These are phyloP conservation scores for Solanum hybrid DNA, from an alignment of 305 asterid genomes.

Conservation along the genomic window DNA sequence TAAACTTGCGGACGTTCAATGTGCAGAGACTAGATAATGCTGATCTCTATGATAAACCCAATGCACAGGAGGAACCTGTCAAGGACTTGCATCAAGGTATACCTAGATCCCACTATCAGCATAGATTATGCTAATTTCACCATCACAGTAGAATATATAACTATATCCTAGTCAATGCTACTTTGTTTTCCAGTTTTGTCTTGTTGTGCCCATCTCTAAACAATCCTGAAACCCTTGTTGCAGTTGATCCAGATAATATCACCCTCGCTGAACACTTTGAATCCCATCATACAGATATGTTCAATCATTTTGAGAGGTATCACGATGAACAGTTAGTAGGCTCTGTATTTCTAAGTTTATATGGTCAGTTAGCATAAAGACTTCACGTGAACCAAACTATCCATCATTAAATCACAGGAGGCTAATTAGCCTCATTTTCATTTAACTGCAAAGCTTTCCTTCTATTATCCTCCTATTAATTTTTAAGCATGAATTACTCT, in stretches of 20 bases:
- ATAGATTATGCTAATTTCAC: background rate
- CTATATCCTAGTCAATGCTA: background rate
- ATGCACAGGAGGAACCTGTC: constrained; percentile 26
- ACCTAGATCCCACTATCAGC: constrained; percentile 4
- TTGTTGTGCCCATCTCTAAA: background rate
- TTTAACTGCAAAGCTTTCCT: background rate
- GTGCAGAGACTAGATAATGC: constrained; percentile 64
- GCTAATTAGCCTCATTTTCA: background rate
- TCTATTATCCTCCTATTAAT: background rate
- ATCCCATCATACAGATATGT: constrained; percentile 29
- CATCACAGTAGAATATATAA: background rate
- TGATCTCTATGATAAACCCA: constrained; percentile 37
- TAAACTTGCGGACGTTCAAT: background rate
- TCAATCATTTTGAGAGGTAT: constrained; percentile 77
- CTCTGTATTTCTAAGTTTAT: background rate
- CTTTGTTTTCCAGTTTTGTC: constrained; percentile 5
- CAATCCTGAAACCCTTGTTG: constrained; percentile 9
- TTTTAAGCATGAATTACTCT: constrained; percentile 8
- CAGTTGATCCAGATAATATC: constrained; percentile 72
- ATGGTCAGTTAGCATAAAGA: background rate
- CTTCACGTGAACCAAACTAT: background rate
- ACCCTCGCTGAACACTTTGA: constrained; percentile 52
- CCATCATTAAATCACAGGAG: constrained; percentile 5
- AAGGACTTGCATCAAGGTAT: constrained; percentile 76
- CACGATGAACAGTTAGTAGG: background rate